A percentile compares a stretch with the other conserved stretches of the same genome.
Evolutionary conservation across 352 stramenopile species (phyloP).

Genomic region (Thalassiosira hispida): DNA sequence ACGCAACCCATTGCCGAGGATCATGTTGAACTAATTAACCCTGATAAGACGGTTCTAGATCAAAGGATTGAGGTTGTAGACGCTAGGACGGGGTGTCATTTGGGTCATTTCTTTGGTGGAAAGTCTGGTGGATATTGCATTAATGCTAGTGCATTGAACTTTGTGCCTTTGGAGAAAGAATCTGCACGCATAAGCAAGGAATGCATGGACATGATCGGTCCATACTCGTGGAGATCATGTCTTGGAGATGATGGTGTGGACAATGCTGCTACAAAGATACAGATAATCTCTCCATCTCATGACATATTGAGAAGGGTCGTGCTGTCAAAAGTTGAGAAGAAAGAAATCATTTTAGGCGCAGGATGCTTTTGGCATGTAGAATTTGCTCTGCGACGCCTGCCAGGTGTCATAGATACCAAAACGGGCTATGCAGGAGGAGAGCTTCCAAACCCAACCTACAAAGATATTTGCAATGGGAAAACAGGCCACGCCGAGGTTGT

Average conservation of each 20-base stretch:
- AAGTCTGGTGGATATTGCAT: slow-evolving; percentile 49
- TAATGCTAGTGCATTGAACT: slow-evolving; percentile 51
- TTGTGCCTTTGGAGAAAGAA: slow-evolving; percentile 15
- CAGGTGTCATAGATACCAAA: slow-evolving; percentile 34
- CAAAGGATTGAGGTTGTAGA: slow-evolving; percentile 41
- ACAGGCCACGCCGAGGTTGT: slow-evolving; percentile 49
- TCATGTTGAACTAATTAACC: slow-evolving; percentile 31
- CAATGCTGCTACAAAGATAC: not conserved
- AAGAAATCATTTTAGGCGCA: slow-evolving; percentile 17
- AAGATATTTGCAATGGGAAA: slow-evolving; percentile 27
- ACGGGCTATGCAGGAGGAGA: slow-evolving; percentile 40
- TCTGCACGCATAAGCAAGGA: not conserved
- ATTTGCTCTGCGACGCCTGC: slow-evolving; percentile 35
- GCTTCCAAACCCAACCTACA: slow-evolving; percentile 23
- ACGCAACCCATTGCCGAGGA: slow-evolving; percentile 22
- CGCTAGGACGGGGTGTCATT: slow-evolving; percentile 32
- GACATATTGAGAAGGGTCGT: not conserved
- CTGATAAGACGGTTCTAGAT: slow-evolving; percentile 14
- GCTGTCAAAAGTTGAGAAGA: slow-evolving; percentile 1
- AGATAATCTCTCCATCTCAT: not conserved
- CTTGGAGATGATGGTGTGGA: not conserved
- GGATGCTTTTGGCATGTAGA: slow-evolving; percentile 55
- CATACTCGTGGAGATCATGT: slow-evolving; percentile 8
- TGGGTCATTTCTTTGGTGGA: slow-evolving; percentile 56
- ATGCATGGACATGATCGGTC: not conserved